Evolutionary conservation across 805 yeast genomes (phyloP), one percentile per base, ranked within the genome.

Genomic region (Scheffersomyces amazonensis): DNA sequence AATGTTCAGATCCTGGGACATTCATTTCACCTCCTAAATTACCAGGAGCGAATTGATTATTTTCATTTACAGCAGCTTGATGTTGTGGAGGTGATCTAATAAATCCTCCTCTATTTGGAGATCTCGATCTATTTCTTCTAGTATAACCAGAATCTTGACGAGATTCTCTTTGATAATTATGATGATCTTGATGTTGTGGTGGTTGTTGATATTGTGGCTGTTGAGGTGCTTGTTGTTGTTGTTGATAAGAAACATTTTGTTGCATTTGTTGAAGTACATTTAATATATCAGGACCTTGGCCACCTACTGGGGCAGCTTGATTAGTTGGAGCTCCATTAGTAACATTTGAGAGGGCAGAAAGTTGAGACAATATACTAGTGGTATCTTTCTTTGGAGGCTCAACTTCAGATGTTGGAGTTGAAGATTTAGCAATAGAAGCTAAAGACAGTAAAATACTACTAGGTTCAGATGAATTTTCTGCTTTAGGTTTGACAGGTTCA

Each of bases 1-100:
- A 85, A 61, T 86, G 89, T 2, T 85, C 81, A 36, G 81, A 82
- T 2, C 86, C 82, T 28, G 86, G 87, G 5, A 72, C 62, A 55
- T 86, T 86, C 49, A 67, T 64, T 60, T 86, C 93, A 37, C 81
- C 79, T 36, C 68, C 70, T 65, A 42, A 64, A 53, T 18, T 52
- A 45, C 62, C 60, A n/a, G 51, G 48, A 18, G 36, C 43, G 11
- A 39, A 39, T 10, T 39, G 41, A 25, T 41, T 39, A 37, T 36
- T 43, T 37, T 37, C 43, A 42, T 31, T 43, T 33, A 20, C 23
- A 31, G 10, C 28, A 36, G 5, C 36, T 33, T 36, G 41, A 13
- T 32, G 37, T 36, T 31, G 46, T 13, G 42, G 38, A 6, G 20
- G 28, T 11, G 35, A 22, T 32, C 22, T 27, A 15, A 30, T 44